These are phyloP conservation scores for Metrosideros polymorpha DNA, from an alignment of 441 rosid genomes.

Conservation along the genomic window DNA sequence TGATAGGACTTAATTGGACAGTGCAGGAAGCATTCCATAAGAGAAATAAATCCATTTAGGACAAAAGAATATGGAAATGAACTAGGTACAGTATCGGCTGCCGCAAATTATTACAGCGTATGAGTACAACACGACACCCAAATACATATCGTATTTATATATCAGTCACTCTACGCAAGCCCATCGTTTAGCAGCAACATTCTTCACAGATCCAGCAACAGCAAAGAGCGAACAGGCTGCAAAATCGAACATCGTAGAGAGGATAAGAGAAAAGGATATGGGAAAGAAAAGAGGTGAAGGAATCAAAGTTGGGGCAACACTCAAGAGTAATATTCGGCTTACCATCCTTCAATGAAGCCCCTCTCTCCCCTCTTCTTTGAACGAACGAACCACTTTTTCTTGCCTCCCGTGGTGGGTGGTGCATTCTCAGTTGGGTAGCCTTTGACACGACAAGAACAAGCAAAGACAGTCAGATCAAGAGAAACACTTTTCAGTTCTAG, in stretches of 20 bases:
- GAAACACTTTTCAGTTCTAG: neutral
- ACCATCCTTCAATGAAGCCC: slow-evolving; percentile 59
- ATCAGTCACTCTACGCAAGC: neutral
- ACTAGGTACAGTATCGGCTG: neutral
- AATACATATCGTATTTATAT: neutral
- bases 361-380: slow-evolving; percentile 47
- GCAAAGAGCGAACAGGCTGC: slow-evolving; percentile 58
- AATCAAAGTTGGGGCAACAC: neutral
- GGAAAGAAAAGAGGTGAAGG: neutral
- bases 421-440: slow-evolving; percentile 30
- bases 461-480: neutral
- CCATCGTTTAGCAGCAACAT: slow-evolving; percentile 27
- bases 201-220: slow-evolving; percentile 61
- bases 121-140: neutral
- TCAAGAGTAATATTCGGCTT: neutral
- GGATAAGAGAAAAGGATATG: neutral
- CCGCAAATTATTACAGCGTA: neutral
- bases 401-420: neutral
- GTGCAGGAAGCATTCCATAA: neutral
- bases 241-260: neutral
- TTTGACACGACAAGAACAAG: neutral
- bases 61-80: neutral
- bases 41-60: neutral
- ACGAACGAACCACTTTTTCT: slow-evolving; percentile 17
- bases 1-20: neutral